Evolutionary conservation across 1,284 basidiomycete genomes (phyloP), one percentile per base, ranked within the genome.

Genomic region (Leucoagaricus sp.): DNA sequence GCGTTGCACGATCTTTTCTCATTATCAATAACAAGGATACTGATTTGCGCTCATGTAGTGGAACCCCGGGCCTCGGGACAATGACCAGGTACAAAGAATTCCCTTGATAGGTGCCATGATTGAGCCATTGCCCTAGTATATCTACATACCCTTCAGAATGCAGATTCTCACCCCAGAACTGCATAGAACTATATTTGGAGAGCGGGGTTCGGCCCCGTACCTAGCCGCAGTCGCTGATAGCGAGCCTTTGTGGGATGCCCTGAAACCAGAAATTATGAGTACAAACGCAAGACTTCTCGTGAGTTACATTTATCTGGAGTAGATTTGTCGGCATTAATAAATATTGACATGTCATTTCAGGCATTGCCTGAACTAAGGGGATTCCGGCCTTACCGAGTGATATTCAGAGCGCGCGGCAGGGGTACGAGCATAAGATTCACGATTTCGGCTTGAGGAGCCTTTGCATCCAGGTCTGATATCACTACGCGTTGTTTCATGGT

Each of bases 141-240:
- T 49, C 15, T 31, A 31, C 8, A 49, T 49, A 34, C 47, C 28
- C 13, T 36, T 15, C 31, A 34, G 47, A 49, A 49, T 49, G 47
- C 47, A 36, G 28, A 25, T 49, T 31, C 7, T 49, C 13, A n/a
- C 29, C 7, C 17, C 21, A 4, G 17, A 4, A 49, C 7, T 49
- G 17, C 47, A 49, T 10, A 15, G 8, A 6, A 8, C 23, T 13
- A 21, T 49, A 26, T 49, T 49, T 19, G 47, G 47, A 34, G 31
- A 36, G 7, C 33, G 19, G 8, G 33, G 29, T n/a, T 19, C 33
- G 17, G 12, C 31, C 4, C 19, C 47, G 5, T 49, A 15, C 19
- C 28, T 6, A 21, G 19, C 33, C 9, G 21, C 21, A 15, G 17
- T 31, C 6, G 10, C 17, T 10, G 29, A 19, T 17, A 36, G 33